phyloP scores from a whole-genome alignment of 1,139 yeast species.

The Hansenula sp. region DNA sequence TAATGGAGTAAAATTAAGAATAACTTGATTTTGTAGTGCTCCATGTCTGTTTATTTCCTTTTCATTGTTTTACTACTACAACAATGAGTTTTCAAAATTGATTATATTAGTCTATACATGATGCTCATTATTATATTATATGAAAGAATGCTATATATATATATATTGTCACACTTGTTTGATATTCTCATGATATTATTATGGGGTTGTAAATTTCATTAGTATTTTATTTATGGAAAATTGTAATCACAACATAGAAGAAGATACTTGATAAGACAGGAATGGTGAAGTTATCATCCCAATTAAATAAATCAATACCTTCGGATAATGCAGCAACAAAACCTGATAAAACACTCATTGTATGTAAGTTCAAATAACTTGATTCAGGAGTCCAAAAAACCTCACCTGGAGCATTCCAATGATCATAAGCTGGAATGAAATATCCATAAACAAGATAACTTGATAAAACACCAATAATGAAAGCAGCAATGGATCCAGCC shows the following conservation, averaged over 20 bases:
- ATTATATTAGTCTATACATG: not conserved
- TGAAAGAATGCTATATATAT: not conserved
- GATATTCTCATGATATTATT: no score
- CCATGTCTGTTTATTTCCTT: no score
- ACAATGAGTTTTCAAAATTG: no score
- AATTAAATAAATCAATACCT: constrained; percentile 64
- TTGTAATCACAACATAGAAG: constrained; percentile 42
- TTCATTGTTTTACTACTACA: no score
- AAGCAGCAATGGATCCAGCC: constrained; percentile 89
- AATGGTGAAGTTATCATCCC: constrained; percentile 93
- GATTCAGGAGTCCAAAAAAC: constrained; percentile 61
- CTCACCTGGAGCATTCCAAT: constrained; percentile 50
- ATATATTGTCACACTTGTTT: no score
- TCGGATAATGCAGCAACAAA: constrained; percentile 83
- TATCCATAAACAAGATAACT: constrained; percentile 69
- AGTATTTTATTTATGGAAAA: constrained; percentile 25
- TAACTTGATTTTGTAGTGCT: not conserved
- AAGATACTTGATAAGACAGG: constrained; percentile 78
- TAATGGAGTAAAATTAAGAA: constrained; percentile 12
- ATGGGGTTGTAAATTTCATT: not conserved
- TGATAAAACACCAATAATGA: constrained; percentile 62
- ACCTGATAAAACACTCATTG: constrained; percentile 64
- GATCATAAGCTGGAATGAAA: constrained; percentile 56
- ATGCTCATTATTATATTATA: not conserved
- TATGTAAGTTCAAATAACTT: constrained; percentile 49